These are phyloP conservation scores for Xylariaceae sp. DNA, from an alignment of 2,329 filamentous ascomycete species.

Conservation along the genomic window DNA sequence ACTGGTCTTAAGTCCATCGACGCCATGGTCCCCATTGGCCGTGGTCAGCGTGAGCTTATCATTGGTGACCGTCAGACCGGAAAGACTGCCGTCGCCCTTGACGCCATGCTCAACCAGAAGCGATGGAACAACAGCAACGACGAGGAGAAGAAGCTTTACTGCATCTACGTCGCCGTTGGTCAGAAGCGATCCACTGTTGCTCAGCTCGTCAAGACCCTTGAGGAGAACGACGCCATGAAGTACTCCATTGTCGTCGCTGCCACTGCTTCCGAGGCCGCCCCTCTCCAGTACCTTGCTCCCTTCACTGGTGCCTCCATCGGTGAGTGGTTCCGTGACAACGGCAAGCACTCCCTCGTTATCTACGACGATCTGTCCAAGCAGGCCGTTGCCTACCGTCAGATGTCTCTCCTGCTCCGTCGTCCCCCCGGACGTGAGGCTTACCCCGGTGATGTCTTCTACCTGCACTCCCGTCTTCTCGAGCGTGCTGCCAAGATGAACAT, in stretches of 20 bases:
- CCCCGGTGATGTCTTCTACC: constrained; percentile 98
- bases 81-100: constrained; percentile 97
- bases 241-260: constrained; percentile 92
- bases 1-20: constrained; percentile 99
- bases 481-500: constrained; percentile 99
- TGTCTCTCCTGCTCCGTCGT: constrained; percentile 96
- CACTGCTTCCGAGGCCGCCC: constrained; percentile 94
- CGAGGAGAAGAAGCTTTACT: constrained; percentile 99
- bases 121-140: constrained; percentile 85
- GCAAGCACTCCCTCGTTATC: constrained; percentile 83
- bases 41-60: constrained; percentile 99
- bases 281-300: constrained; percentile 88
- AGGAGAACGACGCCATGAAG: constrained; percentile 99
- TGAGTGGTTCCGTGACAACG: constrained; percentile 76
- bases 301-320: constrained; percentile 71
- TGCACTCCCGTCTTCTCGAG: constrained; percentile 98
- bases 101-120: constrained; percentile 99
- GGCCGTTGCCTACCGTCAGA: constrained; percentile 96
- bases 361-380: constrained; percentile 98
- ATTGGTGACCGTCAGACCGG: constrained; percentile 99
- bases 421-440: constrained; percentile 98
- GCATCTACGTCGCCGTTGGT: constrained; percentile 96
- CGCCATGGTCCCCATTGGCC: constrained; percentile 98
- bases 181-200: constrained; percentile 99
- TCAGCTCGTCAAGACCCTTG: constrained; percentile 98